A percentile compares a stretch with the other conserved stretches of the same genome.
phyloP scores from a whole-genome alignment of 768 basidiomycete genomes.

The Pisolithus tinctorius region DNA sequence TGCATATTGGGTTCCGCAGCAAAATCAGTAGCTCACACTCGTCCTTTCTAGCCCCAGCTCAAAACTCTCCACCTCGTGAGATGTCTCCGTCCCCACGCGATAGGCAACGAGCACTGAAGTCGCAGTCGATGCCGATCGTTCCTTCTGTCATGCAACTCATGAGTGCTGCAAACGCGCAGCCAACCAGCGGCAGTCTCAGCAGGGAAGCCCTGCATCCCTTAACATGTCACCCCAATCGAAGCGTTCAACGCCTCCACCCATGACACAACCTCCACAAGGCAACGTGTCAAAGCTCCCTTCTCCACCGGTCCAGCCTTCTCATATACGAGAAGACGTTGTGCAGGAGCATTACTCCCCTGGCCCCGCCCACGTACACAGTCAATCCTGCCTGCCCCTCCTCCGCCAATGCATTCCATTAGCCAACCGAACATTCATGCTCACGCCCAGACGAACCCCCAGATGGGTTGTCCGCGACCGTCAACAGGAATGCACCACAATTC shows the following conservation, averaged over 20 bases:
- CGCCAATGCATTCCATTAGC: slow-evolving; percentile 26
- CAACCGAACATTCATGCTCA: slow-evolving; percentile 24
- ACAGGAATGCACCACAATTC: slow-evolving; percentile 50
- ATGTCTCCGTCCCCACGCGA: slow-evolving; percentile 38
- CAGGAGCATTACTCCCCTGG: slow-evolving; percentile 38
- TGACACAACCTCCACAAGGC: slow-evolving; percentile 24
- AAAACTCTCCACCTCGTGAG: slow-evolving; percentile 33
- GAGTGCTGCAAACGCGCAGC: slow-evolving; percentile 27
- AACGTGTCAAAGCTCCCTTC: slow-evolving; percentile 27
- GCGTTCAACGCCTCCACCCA: slow-evolving; percentile 27
- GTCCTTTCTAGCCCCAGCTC: slow-evolving; percentile 14
- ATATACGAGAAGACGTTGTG: slow-evolving; percentile 22
- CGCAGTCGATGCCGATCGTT: slow-evolving; percentile 57
- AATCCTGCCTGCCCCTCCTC: slow-evolving; percentile 36
- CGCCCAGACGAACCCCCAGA: slow-evolving; percentile 26
- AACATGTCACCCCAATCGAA: slow-evolving; percentile 29
- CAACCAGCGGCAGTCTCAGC: slow-evolving; percentile 32
- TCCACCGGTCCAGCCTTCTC: slow-evolving; percentile 20
- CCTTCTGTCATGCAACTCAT: slow-evolving; percentile 52
- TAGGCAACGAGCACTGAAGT: slow-evolving; percentile 48
- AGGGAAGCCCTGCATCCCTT: slow-evolving; percentile 29
- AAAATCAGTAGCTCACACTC: slow-evolving; percentile 4
- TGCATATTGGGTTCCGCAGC: slow-evolving; percentile 1
- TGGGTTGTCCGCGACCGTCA: slow-evolving; percentile 59
- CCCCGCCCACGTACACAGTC: slow-evolving; percentile 26